Evolutionary conservation across 202 grass and related monocot species (phyloP).

Genomic region (Carex sylvatica): DNA sequence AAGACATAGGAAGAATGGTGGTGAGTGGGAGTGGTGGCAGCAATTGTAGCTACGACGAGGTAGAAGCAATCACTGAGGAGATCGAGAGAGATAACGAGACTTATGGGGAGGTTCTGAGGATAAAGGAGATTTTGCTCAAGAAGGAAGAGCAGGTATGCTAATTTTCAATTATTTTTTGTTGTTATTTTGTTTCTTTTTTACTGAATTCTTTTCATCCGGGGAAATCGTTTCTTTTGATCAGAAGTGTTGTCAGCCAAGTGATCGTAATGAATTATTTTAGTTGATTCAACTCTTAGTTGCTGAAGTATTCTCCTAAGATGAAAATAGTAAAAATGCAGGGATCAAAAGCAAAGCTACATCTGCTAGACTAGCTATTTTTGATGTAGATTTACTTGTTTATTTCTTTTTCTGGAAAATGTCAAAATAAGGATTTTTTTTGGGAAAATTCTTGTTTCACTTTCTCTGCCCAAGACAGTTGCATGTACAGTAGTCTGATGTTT

Average conservation of each 20-base stretch:
- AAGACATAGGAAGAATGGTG: constrained; percentile 61
- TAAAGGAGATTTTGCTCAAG: constrained; percentile 63
- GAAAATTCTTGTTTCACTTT: constrained; percentile 12
- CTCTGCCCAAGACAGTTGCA: not conserved
- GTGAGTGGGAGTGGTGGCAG: constrained; percentile 65
- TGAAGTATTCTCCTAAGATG: not conserved
- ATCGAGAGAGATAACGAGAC: constrained; percentile 40
- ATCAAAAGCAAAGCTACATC: not conserved
- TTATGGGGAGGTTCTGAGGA: constrained; percentile 52
- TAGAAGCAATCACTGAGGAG: constrained; percentile 67
- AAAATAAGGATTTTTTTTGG: not conserved
- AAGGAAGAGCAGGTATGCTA: constrained; percentile 49
- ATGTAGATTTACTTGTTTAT: not conserved
- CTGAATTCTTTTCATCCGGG: not conserved
- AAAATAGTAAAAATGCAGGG: constrained; percentile 20
- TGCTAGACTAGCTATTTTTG: constrained; percentile 16
- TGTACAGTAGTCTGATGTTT: not conserved
- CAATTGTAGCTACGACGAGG: constrained; percentile 73
- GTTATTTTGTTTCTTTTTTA: not conserved
- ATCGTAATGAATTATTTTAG: not conserved
- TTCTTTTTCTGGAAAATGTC: constrained; percentile 21
- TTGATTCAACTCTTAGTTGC: not conserved
- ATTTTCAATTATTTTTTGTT: not conserved
- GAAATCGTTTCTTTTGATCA: not conserved
- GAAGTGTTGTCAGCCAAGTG: not conserved